These are phyloP conservation scores for Salix suchowensis DNA, from an alignment of 345 rosid genomes.

Conservation along the genomic window DNA sequence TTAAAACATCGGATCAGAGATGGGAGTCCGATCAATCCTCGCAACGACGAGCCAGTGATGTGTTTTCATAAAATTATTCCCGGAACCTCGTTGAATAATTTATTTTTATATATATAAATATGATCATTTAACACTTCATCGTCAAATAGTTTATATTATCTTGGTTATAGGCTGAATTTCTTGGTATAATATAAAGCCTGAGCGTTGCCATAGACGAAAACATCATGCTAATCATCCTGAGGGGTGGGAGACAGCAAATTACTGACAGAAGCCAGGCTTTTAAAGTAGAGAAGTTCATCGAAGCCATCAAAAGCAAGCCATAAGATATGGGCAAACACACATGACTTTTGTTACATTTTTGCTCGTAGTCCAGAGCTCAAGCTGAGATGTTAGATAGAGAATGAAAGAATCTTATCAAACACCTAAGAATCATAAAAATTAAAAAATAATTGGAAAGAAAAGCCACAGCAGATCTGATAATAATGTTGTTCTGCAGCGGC, in stretches of 20 bases:
- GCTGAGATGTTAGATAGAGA: conserved; percentile 30
- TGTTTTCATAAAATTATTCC: too few species aligned
- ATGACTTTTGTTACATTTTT: conserved; percentile 12
- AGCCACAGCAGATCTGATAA: conserved; percentile 44
- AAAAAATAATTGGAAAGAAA: conserved; percentile 12
- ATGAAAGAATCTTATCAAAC: conserved; percentile 47
- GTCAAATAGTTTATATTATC: too few species aligned
- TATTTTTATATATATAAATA: too few species aligned
- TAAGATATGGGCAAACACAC: conserved; percentile 8
- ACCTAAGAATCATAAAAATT: conserved; percentile 19
- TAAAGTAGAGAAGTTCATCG: conserved; percentile 3
- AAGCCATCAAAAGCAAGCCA: conserved; percentile 17
- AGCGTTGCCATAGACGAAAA: not conserved
- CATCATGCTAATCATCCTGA: not conserved
- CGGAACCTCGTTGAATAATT: too few species aligned
- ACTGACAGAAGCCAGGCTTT: conserved; percentile 2
- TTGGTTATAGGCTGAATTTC: not conserved
- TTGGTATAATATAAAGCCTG: not conserved
- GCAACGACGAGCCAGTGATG: too few species aligned
- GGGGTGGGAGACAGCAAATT: not conserved
- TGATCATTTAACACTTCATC: too few species aligned
- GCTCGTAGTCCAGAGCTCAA: conserved; percentile 28
- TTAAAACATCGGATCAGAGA: too few species aligned
- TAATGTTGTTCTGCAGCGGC: conserved; percentile 52
- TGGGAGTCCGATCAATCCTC: too few species aligned